Evolutionary conservation across 2,329 filamentous ascomycete genomes (phyloP).

Genomic region (Chrysosporium queenslandicum): DNA sequence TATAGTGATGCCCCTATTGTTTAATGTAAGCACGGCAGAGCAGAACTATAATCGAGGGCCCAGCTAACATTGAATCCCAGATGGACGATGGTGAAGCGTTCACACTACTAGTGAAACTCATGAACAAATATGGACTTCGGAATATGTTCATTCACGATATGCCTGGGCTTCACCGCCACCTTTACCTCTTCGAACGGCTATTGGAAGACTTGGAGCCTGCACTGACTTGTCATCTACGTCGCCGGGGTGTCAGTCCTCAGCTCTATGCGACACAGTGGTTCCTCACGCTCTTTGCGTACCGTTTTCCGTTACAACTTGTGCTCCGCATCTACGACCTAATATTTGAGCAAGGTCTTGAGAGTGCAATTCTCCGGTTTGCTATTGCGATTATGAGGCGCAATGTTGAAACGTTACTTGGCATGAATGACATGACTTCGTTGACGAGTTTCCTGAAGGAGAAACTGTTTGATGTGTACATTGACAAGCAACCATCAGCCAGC

Average conservation of each 20-base stretch:
- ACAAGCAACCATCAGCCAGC: slow-evolving; percentile 81
- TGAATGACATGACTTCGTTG: slow-evolving; percentile 84
- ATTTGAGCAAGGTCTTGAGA: slow-evolving; percentile 77
- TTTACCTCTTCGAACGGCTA: slow-evolving; percentile 91
- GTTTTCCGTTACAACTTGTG: slow-evolving; percentile 91
- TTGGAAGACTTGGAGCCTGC: slow-evolving; percentile 91
- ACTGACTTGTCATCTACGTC: slow-evolving; percentile 84
- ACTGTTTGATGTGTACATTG: slow-evolving; percentile 93
- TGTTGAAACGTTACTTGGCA: slow-evolving; percentile 60
- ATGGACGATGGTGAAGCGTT: slow-evolving; percentile 98
- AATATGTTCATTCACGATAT: slow-evolving; percentile 93
- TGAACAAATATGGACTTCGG: slow-evolving; percentile 91
- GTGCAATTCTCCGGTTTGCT: slow-evolving; percentile 84
- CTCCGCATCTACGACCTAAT: slow-evolving; percentile 95
- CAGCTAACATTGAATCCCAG: slow-evolving; percentile 33
- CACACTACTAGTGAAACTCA: slow-evolving; percentile 79
- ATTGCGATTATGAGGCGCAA: slow-evolving; percentile 97
- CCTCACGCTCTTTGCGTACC: slow-evolving; percentile 93
- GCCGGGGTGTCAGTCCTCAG: slow-evolving; percentile 77
- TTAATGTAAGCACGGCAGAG: slow-evolving; percentile 56
- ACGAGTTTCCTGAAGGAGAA: slow-evolving; percentile 88
- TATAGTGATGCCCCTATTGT: slow-evolving; percentile 87
- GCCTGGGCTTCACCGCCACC: slow-evolving; percentile 83
- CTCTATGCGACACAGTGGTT: slow-evolving; percentile 99
- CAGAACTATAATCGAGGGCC: neutral